Conservation (phyloP, 352 stramenopile species). For the Phytopythium cucurbitacearum region DNA sequence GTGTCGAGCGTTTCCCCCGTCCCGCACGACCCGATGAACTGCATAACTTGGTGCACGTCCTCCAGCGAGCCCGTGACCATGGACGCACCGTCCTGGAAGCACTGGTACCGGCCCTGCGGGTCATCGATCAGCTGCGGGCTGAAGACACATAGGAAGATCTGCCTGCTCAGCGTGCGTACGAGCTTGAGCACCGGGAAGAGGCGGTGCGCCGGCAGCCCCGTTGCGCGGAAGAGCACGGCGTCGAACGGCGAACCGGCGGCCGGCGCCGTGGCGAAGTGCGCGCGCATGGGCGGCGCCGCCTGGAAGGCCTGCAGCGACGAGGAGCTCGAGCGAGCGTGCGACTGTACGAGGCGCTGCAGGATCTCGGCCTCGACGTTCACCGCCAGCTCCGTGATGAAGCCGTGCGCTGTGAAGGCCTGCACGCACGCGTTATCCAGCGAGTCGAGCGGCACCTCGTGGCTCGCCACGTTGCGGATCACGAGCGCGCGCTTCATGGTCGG, state of each 20-base stretch:
- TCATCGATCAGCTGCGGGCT: constrained; percentile 71
- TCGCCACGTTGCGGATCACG: constrained; percentile 73
- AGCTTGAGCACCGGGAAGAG: constrained; percentile 53
- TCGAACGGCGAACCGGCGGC: constrained; percentile 38
- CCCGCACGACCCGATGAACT: constrained; percentile 56
- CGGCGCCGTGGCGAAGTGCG: constrained; percentile 6
- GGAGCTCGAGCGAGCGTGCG: constrained; percentile 24
- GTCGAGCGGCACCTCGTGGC: constrained; percentile 68
- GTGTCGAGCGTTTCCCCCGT: background rate
- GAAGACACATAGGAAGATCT: constrained; percentile 86
- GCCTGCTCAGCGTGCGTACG: constrained; percentile 66
- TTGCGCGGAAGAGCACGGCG: constrained; percentile 58
- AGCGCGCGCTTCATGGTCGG: constrained; percentile 65
- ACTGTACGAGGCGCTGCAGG: constrained; percentile 51
- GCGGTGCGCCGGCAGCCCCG: constrained; percentile 40
- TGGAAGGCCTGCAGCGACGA: constrained; percentile 12
- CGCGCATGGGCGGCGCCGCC: constrained; percentile 8
- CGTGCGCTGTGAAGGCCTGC: constrained; percentile 57
- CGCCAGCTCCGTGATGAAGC: constrained; percentile 70
- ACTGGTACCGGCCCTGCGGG: constrained; percentile 65
- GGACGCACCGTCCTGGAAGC: constrained; percentile 71
- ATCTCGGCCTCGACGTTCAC: constrained; percentile 56
- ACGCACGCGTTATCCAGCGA: constrained; percentile 75
- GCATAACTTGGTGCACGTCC: constrained; percentile 56
- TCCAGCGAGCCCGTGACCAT: constrained; percentile 79